Percentiles rank a stretch among this genome's conserved stretches.
Conservation (phyloP, 2,329 filamentous ascomycete species). For the Leptographium flavum region DNA sequence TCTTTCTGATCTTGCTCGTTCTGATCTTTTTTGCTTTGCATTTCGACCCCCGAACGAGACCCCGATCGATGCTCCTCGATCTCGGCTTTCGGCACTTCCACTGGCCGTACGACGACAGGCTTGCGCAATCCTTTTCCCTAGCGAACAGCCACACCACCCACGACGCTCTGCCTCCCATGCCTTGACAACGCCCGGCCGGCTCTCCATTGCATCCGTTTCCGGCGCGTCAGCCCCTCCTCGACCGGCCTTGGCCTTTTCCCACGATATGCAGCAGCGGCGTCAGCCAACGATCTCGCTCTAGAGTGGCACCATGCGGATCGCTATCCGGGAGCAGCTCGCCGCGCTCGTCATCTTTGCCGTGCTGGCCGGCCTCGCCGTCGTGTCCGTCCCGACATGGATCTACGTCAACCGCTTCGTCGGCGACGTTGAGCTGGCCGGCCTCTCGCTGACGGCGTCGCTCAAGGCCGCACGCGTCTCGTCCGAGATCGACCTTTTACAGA, state of each 20-base stretch:
- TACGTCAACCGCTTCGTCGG: slow-evolving; percentile 41
- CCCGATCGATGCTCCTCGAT: too few relatives aligned
- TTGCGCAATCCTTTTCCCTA: too few relatives aligned
- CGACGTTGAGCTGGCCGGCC: slow-evolving; percentile 40
- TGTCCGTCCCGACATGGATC: slow-evolving; percentile 62
- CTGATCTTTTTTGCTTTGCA: too few relatives aligned
- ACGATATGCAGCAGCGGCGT: slow-evolving; percentile 17
- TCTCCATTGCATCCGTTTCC: too few relatives aligned
- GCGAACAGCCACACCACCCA: too few relatives aligned
- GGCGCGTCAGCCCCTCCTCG: too few relatives aligned
- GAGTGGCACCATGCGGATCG: slow-evolving; percentile 56
- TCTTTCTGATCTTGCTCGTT: too few relatives aligned
- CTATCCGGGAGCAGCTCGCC: slow-evolving; percentile 77
- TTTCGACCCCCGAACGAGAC: too few relatives aligned
- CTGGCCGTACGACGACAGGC: too few relatives aligned
- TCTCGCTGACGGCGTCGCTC: slow-evolving; percentile 69
- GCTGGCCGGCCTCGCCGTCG: slow-evolving; percentile 59
- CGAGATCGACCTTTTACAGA: slow-evolving; percentile 66
- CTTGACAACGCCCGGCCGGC: too few relatives aligned
- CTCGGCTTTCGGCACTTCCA: too few relatives aligned
- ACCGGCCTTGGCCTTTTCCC: background rate
- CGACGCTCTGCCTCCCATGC: too few relatives aligned
- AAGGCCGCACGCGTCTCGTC: slow-evolving; percentile 72
- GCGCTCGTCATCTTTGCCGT: slow-evolving; percentile 64
- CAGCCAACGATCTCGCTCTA: slow-evolving; percentile 13